A percentile compares a stretch with the other conserved stretches of the same genome.
phyloP scores from a whole-genome alignment of 495 filamentous ascomycete genomes.

The Penicillium goetzii region DNA sequence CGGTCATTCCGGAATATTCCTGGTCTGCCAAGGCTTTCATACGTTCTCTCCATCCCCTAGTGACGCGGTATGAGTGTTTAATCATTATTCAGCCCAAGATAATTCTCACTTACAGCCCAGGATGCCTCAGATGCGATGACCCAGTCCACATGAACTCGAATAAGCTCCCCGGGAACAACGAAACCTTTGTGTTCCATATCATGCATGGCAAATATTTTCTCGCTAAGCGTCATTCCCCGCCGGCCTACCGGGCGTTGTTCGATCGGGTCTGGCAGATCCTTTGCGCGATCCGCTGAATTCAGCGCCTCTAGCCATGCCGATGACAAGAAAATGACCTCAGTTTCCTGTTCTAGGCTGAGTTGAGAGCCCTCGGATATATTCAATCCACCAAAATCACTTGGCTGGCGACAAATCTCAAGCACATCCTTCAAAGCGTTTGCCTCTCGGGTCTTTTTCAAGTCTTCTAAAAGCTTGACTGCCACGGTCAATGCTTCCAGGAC shows the following conservation, averaged over 20 bases:
- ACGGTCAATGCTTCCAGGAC: not conserved
- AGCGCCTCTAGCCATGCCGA: not conserved
- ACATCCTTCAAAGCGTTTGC: not conserved
- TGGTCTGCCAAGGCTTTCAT: slow-evolving; percentile 38
- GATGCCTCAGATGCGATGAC: slow-evolving; percentile 45
- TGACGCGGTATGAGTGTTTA: not conserved
- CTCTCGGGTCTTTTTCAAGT: not conserved
- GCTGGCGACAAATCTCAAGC: not conserved
- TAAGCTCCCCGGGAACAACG: slow-evolving; percentile 41
- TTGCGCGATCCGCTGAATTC: not conserved
- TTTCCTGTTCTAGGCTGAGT: not conserved
- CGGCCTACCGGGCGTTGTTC: not conserved
- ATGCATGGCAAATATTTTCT: slow-evolving; percentile 49
- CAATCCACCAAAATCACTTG: not conserved
- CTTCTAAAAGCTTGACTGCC: not conserved
- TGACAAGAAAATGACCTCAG: not conserved
- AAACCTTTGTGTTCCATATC: slow-evolving; percentile 37
- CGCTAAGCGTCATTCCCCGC: slow-evolving; percentile 45
- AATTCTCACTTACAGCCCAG: slow-evolving; percentile 35
- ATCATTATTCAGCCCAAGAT: not conserved
- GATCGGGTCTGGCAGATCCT: not conserved
- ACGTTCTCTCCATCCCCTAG: slow-evolving; percentile 45
- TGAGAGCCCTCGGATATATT: not conserved
- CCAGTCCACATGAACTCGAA: slow-evolving; percentile 49
- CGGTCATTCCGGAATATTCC: slow-evolving; percentile 52